Evolutionary conservation across 2,329 filamentous ascomycete genomes (phyloP).

Genomic region (Geosmithia putterillii): DNA sequence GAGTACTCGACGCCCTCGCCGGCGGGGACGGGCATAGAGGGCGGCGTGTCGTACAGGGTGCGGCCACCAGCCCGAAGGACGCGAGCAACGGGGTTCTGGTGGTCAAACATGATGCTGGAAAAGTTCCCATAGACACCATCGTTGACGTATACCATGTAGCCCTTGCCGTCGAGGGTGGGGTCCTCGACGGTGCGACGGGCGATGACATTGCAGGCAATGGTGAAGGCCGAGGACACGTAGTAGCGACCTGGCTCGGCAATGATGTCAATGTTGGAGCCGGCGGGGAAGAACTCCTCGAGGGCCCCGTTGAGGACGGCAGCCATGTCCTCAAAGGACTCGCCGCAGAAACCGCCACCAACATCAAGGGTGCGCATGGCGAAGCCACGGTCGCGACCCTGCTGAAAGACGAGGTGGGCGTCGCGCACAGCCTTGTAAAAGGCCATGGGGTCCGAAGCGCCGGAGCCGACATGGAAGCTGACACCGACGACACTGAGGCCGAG

Average conservation of each 20-base stretch:
- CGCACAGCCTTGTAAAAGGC: constrained; percentile 85
- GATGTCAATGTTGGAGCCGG: constrained; percentile 57
- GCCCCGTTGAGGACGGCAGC: constrained; percentile 67
- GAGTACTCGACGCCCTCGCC: constrained; percentile 66
- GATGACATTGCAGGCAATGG: constrained; percentile 90
- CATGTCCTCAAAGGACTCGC: constrained; percentile 86
- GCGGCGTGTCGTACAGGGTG: constrained; percentile 43
- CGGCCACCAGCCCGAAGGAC: constrained; percentile 54
- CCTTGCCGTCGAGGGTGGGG: constrained; percentile 49
- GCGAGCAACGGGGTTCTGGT: constrained; percentile 81
- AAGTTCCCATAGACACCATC: constrained; percentile 98
- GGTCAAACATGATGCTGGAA: constrained; percentile 98
- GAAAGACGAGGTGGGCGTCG: constrained; percentile 81
- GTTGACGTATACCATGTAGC: constrained; percentile 96
- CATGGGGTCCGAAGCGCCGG: constrained; percentile 84
- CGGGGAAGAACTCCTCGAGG: constrained; percentile 79
- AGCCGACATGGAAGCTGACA: constrained; percentile 96
- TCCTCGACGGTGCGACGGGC: constrained; percentile 81
- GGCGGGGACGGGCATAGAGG: constrained; percentile 31
- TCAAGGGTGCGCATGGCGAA: constrained; percentile 80
- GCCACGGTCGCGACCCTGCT: constrained; percentile 65
- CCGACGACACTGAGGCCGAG: constrained; percentile 85
- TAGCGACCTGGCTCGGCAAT: constrained; percentile 96
- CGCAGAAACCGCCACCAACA: constrained; percentile 85
- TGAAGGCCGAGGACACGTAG: constrained; percentile 90